Conservation (phyloP, 345 rosid species). For the Moricandia moricandioides region DNA sequence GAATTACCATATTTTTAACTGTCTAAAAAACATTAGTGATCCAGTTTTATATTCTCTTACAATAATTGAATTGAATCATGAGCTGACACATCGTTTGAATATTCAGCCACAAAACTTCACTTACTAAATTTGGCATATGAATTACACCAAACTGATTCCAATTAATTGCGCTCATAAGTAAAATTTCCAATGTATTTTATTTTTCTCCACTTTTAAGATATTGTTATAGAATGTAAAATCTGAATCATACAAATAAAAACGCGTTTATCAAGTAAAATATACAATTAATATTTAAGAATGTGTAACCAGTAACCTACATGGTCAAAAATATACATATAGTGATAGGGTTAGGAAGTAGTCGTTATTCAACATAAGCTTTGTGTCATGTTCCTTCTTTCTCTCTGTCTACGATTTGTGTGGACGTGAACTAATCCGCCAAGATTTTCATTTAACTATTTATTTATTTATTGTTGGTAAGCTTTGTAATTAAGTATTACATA, state of each 20-base stretch:
- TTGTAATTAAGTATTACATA: slow-evolving; percentile 7
- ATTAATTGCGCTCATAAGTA: slow-evolving; percentile 12
- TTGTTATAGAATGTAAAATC: background rate
- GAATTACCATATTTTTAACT: background rate
- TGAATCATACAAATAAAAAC: background rate
- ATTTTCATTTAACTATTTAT: slow-evolving; percentile 9
- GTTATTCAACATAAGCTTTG: slow-evolving; percentile 10
- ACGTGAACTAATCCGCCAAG: slow-evolving; percentile 17
- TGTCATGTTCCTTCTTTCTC: slow-evolving; percentile 27
- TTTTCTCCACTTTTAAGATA: background rate
- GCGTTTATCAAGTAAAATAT: background rate
- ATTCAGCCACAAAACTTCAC: slow-evolving; percentile 30
- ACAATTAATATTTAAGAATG: background rate
- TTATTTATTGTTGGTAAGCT: background rate
- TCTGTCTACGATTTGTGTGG: slow-evolving; percentile 27
- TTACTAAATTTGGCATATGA: slow-evolving; percentile 32
- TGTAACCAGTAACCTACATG: background rate
- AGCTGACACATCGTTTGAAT: slow-evolving; percentile 26
- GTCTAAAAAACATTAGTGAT: background rate
- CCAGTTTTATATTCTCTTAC: background rate
- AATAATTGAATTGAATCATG: background rate
- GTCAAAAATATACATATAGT: background rate
- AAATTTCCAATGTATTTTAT: background rate
- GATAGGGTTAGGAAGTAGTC: slow-evolving; percentile 33
- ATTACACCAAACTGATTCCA: slow-evolving; percentile 13